Evolutionary conservation across 129 eudicot species (phyloP), one percentile per base, ranked within the genome.

Genomic region (sunflower (Helianthus annuus)): DNA sequence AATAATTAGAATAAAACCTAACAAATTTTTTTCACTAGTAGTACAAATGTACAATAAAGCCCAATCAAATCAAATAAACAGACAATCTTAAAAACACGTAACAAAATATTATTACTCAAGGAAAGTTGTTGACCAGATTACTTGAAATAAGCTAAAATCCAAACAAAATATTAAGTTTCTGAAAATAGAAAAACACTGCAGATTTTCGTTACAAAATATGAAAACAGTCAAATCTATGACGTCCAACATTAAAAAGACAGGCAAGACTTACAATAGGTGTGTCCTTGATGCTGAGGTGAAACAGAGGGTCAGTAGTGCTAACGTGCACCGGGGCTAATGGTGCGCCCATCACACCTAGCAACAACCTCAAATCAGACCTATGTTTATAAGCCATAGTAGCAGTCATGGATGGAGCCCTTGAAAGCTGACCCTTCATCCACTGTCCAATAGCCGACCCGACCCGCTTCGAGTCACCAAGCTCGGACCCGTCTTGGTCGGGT

Each of bases 331-430:
- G 97, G 11, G 95, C 92, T 0, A 91, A 77, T 0, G 97, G 97
- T 46, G 97, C 97, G 22, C 97, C 97, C 97, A 91, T 88, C 3
- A 91, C 97, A 4, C 97, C 97, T 13, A 91, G 92, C 79, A 91
- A 69, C 52, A 91, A 78, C 72, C 97, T 83, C 80, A 91, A 82
- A 86, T 91, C 97, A 71, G 96, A 84, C 84, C 90, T 65, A 51
- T 73, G 89, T 66, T 70, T 80, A 45, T 73, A 66, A 1, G 84
- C 86, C 81, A 57, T 82, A 9, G 79, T 70, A 4, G 84, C 73
- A 0, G 86, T 72, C 66, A 82, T 81, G 1, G 97, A 88, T 6
- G 97, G 89, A 10, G 87, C 65, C 77, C 97, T 78, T 38, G 88
- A 63, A 11, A 91, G 82, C 82, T 88, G 97, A 0, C 84, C 97